These are phyloP conservation scores for Stagonosporopsis cucurbitacearum DNA, from an alignment of 2,329 filamentous ascomycete species.

Conservation along the genomic window DNA sequence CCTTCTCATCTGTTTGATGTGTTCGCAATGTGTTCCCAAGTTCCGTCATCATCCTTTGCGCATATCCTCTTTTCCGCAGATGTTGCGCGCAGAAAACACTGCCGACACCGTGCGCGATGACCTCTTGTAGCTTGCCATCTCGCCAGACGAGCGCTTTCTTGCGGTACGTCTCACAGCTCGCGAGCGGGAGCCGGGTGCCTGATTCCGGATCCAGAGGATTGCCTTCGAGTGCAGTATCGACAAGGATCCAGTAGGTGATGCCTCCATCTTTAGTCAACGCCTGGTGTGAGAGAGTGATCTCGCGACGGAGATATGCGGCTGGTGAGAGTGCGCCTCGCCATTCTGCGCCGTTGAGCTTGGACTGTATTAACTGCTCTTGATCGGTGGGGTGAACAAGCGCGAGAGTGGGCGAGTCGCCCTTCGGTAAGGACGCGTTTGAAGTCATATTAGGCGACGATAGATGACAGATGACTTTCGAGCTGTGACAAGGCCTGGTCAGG, in stretches of 20 bases:
- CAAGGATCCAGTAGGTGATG: slow-evolving; percentile 66
- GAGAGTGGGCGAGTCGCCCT: slow-evolving; percentile 58
- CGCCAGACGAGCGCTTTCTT: slow-evolving; percentile 56
- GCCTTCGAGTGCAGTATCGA: slow-evolving; percentile 52
- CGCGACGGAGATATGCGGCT: slow-evolving; percentile 64
- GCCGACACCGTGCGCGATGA: slow-evolving; percentile 74
- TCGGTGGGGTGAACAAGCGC: slow-evolving; percentile 62
- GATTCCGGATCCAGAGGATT: slow-evolving; percentile 48
- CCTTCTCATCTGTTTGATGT: slow-evolving; percentile 54
- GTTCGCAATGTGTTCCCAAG: slow-evolving; percentile 62
- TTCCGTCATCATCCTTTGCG: slow-evolving; percentile 77
- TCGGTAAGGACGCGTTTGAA: slow-evolving; percentile 51
- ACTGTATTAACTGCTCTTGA: slow-evolving; percentile 60
- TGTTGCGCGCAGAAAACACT: slow-evolving; percentile 77
- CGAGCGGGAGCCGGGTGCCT: slow-evolving; percentile 55
- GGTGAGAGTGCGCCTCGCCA: slow-evolving; percentile 65
- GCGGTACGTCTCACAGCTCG: slow-evolving; percentile 64
- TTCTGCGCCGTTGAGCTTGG: slow-evolving; percentile 60
- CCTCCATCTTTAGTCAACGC: slow-evolving; percentile 61
- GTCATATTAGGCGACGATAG: slow-evolving; percentile 33
- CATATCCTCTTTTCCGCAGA: slow-evolving; percentile 76
- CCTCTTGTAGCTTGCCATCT: slow-evolving; percentile 60
- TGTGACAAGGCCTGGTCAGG: background rate
- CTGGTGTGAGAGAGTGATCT: slow-evolving; percentile 60
- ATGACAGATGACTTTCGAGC: no score